Conservation (phyloP, 148 eudicot genomes). For the Cornus suecica region DNA sequence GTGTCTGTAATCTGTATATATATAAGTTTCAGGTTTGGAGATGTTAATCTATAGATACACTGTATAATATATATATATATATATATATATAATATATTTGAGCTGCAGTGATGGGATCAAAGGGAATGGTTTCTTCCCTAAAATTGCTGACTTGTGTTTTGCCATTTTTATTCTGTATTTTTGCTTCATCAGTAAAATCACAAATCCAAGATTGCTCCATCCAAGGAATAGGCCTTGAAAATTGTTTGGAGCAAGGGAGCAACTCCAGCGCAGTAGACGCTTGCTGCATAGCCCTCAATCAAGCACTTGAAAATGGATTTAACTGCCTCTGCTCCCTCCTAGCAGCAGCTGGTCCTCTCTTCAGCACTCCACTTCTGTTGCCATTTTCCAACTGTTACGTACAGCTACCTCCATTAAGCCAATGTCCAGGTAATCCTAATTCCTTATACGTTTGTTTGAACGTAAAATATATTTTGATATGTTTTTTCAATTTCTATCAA, state of each 20-base stretch:
- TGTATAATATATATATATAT: too few species aligned
- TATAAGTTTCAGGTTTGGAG: background rate
- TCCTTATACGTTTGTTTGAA: background rate
- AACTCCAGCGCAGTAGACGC: constrained; percentile 7
- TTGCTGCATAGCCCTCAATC: constrained; percentile 28
- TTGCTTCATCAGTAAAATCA: constrained; percentile 5
- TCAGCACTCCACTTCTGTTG: background rate
- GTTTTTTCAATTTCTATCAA: too few species aligned
- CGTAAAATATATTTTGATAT: too few species aligned
- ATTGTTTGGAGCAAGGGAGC: constrained; percentile 11
- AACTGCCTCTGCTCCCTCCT: constrained; percentile 23
- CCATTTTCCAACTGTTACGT: constrained; percentile 27
- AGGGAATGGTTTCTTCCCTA: background rate
- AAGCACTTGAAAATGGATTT: constrained; percentile 20
- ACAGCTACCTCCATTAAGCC: constrained; percentile 23
- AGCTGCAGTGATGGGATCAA: background rate
- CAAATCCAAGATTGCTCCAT: constrained; percentile 21
- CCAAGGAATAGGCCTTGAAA: constrained; percentile 15
- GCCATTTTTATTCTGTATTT: background rate
- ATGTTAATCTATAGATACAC: background rate
- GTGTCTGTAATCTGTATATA: background rate
- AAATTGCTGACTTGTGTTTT: constrained; percentile 4
- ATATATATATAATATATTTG: too few species aligned
- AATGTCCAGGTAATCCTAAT: constrained; percentile 25
- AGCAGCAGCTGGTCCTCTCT: constrained; percentile 2